Percentiles rank a stretch among this genome's conserved stretches.
phyloP scores from a whole-genome alignment of 2,329 filamentous ascomycete genomes.

The Mycosphaerella arachidis region DNA sequence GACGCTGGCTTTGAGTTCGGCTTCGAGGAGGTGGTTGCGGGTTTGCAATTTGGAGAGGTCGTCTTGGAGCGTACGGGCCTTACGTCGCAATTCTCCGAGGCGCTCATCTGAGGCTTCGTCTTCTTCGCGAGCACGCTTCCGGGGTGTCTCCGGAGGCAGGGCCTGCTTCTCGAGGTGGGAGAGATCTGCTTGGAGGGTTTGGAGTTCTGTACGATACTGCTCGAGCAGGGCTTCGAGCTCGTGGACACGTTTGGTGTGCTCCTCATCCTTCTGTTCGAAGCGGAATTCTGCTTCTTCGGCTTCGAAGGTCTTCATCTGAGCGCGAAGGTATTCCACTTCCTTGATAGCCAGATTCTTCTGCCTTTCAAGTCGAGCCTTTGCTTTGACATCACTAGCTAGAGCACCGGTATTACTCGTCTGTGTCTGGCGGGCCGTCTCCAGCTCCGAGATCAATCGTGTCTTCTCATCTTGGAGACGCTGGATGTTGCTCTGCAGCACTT shows the following conservation, averaged over 20 bases:
- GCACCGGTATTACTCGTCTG: constrained; percentile 29
- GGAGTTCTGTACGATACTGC: constrained; percentile 76
- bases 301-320: constrained; percentile 82
- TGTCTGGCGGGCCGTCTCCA: constrained; percentile 62
- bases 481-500: constrained; percentile 72
- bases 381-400: constrained; percentile 50
- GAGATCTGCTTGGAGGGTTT: constrained; percentile 70
- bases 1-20: constrained; percentile 67
- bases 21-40: constrained; percentile 64
- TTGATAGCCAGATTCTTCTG: constrained; percentile 82
- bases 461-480: constrained; percentile 68
- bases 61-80: constrained; percentile 80
- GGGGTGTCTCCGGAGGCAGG: constrained; percentile 58
- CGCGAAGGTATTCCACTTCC: constrained; percentile 89
- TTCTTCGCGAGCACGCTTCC: constrained; percentile 36
- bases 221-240: constrained; percentile 84
- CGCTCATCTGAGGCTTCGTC: constrained; percentile 62
- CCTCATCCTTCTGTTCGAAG: constrained; percentile 70
- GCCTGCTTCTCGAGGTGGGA: constrained; percentile 53
- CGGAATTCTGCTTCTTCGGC: constrained; percentile 84
- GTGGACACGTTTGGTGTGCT: constrained; percentile 68
- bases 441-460: constrained; percentile 57
- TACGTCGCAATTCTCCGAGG: constrained; percentile 76
- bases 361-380: constrained; percentile 70
- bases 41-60: constrained; percentile 67